Evolutionary conservation across 352 stramenopile genomes (phyloP), one percentile per base, ranked within the genome.

Genomic region (Phytophthora sp.): DNA sequence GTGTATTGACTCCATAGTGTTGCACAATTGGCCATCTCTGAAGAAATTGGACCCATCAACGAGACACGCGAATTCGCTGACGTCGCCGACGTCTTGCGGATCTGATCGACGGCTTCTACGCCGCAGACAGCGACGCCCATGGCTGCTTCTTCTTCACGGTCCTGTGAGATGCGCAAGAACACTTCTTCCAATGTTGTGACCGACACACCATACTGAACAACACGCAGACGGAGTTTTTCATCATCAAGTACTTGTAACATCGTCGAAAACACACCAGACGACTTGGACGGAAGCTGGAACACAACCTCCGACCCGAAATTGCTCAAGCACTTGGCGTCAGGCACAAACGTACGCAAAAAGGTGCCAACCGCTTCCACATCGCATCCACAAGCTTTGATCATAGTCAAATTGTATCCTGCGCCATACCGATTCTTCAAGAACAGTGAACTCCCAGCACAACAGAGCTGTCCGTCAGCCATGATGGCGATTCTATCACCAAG

Each of bases 131-230:
- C 44, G 18, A 57, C 45, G 15, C 63, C 58, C 16, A 73, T 54
- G 1, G 62, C 33, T 15, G 39, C 46, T 46, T 70, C 68, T 31
- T 78, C 72, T 38, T 89, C 77, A 16, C 75, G 79, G 36, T 86
- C 77, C 16, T 64, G 61, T 2, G 82, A 80, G 56, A 91, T 91
- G 12, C 76, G 74, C 53, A 99, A 70, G 72, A 99, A 99, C 0
- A 99, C 97, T 82, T 99, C 97, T 69, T 99, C 98, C 6, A 99
- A 77, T 0, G 98, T 99, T n/a, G 98, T 99, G 41, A 99, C 96
- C 16, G 91, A 97, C 24, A 99, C 86, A 31, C 97, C 97, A 74
- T 99, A 99, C 35, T 91, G 84, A 7, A 79, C 63, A 54, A 99
- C 84, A 5, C 67, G 64, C 16, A 97, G 55, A 7, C 65, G 52